Base-by-base conservation (phyloP, 2,329 filamentous ascomycete species). In the Aureobasidium lini region DNA sequence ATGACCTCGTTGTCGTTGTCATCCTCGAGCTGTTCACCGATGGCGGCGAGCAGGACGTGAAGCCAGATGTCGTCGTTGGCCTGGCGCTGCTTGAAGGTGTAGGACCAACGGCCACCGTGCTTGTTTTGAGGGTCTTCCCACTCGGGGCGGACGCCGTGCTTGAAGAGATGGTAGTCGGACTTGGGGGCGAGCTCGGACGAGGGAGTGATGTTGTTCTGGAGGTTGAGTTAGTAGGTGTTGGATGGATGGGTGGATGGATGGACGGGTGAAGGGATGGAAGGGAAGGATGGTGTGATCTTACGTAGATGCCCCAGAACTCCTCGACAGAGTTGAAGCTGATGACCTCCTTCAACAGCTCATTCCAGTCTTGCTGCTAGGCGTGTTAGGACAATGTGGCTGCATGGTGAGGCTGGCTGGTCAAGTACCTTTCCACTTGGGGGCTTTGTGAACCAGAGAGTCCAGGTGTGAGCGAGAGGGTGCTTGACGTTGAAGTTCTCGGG, bases 391-490 rank as follows among this genome's bases (percentile, higher is more conserved):
- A n/a, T 16, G 37, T 23, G 39, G 34, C 48, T 54, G 29, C 8
- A 15, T 28, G 43, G 28, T 43, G 37, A 9, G 8, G n/a, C 16
- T 23, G 16, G 29, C 13, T 23, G 16, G 15, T 29, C 42, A 16
- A 31, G 29, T 57, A 94, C 91, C 87, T 95, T 96, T 79, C 91
- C 92, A 73, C 87, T 95, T 44, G 93, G 89, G 57, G 94, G 93
- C 84, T 97, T 97, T 70, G 93, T 97, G 81, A 97, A 99, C 95
- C 95, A 99, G 60, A 99, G 81, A 61, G 94, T 97, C 94, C 94
- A 99, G 73, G 89, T 88, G 81, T 96, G 89, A 83, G 95, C 92
- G 62, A 99, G 83, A 66, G 92, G 93, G 75, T 99, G 94, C 83
- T 97, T 99, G 76, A 99, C 94, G 70, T 95, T 99, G 84, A 99